Conservation (phyloP, 768 basidiomycete genomes). For the Boletus sp. region DNA sequence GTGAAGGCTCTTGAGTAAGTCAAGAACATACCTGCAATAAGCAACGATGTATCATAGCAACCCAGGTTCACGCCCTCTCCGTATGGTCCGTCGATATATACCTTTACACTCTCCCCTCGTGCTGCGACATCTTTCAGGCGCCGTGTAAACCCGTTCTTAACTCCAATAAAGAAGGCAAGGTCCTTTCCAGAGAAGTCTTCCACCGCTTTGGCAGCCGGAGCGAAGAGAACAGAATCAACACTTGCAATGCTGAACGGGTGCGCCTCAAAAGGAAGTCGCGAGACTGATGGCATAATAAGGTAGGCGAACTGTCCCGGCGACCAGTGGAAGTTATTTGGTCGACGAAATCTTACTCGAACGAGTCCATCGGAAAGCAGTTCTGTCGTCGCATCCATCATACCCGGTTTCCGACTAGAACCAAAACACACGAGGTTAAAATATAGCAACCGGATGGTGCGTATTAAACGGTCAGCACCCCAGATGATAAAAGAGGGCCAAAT, state of each 20-base stretch:
- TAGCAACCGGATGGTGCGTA: conserved; percentile 43
- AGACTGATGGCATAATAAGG: conserved; percentile 46
- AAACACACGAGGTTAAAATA: conserved; percentile 42
- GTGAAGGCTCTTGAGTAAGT: neutral
- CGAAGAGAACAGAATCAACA: conserved; percentile 23
- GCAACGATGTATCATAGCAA: conserved; percentile 42
- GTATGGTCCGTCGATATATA: conserved; percentile 59
- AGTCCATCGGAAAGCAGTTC: conserved; percentile 43
- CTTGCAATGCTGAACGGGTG: conserved; percentile 61
- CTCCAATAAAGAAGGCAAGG: conserved; percentile 54
- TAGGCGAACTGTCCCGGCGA: conserved; percentile 52
- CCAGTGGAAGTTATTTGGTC: conserved; percentile 48
- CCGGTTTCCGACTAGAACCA: conserved; percentile 18
- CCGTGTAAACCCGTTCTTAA: conserved; percentile 55
- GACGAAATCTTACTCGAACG: conserved; percentile 44
- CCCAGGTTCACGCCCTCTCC: conserved; percentile 39
- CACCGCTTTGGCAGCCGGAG: neutral
- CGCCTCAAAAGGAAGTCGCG: conserved; percentile 43
- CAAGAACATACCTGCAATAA: conserved; percentile 44
- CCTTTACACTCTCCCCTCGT: conserved; percentile 35
- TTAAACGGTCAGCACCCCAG: conserved; percentile 52
- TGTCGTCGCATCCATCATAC: conserved; percentile 34
- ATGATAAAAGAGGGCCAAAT: conserved; percentile 52
- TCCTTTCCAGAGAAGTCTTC: conserved; percentile 30
- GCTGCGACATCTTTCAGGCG: conserved; percentile 37